Evolutionary conservation across 257 asterid species (phyloP).

Genomic region (Agastache rugosa): DNA sequence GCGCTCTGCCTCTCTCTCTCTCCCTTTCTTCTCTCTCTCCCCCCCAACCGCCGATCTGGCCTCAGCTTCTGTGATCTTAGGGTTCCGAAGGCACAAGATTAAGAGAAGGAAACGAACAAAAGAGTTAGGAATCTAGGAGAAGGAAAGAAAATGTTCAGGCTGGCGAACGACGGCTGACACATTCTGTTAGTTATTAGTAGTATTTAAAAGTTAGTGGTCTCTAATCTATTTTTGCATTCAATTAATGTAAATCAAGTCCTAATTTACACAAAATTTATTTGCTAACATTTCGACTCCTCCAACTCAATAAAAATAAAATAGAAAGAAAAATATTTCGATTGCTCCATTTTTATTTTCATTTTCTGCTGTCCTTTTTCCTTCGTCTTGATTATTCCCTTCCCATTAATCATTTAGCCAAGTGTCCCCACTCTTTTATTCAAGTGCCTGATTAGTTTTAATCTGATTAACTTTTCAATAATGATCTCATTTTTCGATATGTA

Average conservation of each 20-base stretch:
- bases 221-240: neutral
- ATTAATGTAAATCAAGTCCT: neutral
- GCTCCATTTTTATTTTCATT: no score
- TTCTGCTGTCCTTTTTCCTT: neutral
- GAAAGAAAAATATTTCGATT: no score
- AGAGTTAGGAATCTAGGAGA: neutral
- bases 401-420: no score
- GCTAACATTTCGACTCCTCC: no score
- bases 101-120: slow-evolving; percentile 13
- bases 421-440: no score
- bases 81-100: slow-evolving; percentile 5
- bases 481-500: no score
- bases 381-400: neutral
- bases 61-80: slow-evolving; percentile 20
- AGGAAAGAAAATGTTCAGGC: neutral
- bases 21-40: neutral
- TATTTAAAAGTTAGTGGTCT: neutral
- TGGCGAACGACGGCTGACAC: slow-evolving; percentile 13
- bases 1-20: neutral
- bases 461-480: no score
- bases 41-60: neutral
- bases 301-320: no score
- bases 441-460: no score
- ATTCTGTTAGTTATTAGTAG: neutral
- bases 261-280: neutral